Conservation (phyloP, 2,329 filamentous ascomycete species). For the Pochonia chlamydosporia region DNA sequence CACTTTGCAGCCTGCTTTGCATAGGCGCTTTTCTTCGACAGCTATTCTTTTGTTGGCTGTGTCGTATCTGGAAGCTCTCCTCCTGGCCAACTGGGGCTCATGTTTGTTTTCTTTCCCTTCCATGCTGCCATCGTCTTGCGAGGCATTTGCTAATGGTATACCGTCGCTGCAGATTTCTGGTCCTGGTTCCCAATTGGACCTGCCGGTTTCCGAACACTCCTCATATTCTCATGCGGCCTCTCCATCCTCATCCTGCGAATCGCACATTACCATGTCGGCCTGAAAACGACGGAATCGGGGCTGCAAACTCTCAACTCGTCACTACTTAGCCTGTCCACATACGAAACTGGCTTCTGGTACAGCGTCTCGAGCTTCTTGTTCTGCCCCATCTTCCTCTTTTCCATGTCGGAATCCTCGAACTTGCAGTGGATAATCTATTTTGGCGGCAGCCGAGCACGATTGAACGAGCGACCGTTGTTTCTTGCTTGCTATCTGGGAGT, state of each 20-base stretch:
- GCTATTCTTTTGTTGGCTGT: slow-evolving; percentile 62
- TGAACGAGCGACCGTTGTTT: slow-evolving; percentile 86
- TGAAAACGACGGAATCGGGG: slow-evolving; percentile 64
- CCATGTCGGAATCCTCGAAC: slow-evolving; percentile 51
- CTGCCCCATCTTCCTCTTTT: slow-evolving; percentile 75
- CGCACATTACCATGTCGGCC: slow-evolving; percentile 70
- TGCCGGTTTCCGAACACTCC: slow-evolving; percentile 65
- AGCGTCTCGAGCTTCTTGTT: slow-evolving; percentile 72
- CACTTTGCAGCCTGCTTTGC: slow-evolving; percentile 82
- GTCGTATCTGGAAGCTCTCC: slow-evolving; percentile 67
- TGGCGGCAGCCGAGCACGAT: slow-evolving; percentile 62
- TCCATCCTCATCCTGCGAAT: slow-evolving; percentile 81
- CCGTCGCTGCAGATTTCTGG: slow-evolving; percentile 60
- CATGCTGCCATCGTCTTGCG: background rate
- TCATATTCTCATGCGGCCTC: slow-evolving; percentile 72
- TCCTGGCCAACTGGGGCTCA: slow-evolving; percentile 63
- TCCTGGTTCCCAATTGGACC: slow-evolving; percentile 77
- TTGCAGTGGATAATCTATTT: slow-evolving; percentile 69
- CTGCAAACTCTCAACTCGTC: slow-evolving; percentile 57
- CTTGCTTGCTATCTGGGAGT: slow-evolving; percentile 64
- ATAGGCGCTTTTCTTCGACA: slow-evolving; percentile 78
- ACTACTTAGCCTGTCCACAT: slow-evolving; percentile 52
- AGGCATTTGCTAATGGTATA: slow-evolving; percentile 10
- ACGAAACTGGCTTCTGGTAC: slow-evolving; percentile 73
- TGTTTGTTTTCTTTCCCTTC: slow-evolving; percentile 44